These are phyloP conservation scores for Schizophyllum commune DNA, from an alignment of 1,284 basidiomycete species.

Conservation along the genomic window DNA sequence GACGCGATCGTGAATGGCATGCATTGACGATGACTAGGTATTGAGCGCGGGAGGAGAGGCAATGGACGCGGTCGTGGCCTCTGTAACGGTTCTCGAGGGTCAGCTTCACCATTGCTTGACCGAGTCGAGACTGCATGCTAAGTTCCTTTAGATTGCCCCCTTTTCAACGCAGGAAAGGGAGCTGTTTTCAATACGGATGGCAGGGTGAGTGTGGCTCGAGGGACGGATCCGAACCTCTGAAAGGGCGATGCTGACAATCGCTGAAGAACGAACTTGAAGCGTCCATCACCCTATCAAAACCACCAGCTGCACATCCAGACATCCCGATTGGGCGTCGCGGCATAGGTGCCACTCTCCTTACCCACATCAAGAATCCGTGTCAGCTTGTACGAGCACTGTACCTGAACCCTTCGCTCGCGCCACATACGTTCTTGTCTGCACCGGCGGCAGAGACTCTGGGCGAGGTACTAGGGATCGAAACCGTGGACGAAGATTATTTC, in stretches of 20 bases:
- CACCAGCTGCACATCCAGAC: constrained; percentile 54
- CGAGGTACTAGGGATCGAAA: constrained; percentile 40
- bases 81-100: constrained; percentile 71
- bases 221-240: neutral
- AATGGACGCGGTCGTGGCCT: constrained; percentile 75
- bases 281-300: constrained; percentile 71
- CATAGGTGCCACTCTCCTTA: constrained; percentile 57
- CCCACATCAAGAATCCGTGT: constrained; percentile 65
- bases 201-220: constrained; percentile 37
- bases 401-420: constrained; percentile 47
- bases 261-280: constrained; percentile 71
- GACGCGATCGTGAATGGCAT: neutral
- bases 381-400: constrained; percentile 64
- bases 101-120: constrained; percentile 4
- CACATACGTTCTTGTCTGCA: constrained; percentile 70
- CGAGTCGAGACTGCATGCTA: neutral
- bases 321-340: constrained; percentile 56
- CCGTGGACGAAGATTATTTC: constrained; percentile 70
- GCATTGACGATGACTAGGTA: neutral
- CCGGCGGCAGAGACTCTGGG: constrained; percentile 53
- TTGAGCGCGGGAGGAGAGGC: constrained; percentile 37
- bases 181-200: constrained; percentile 75
- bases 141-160: constrained; percentile 48
- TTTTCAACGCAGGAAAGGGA: constrained; percentile 76
- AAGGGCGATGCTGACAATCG: neutral